Evolutionary conservation across 2,329 filamentous ascomycete species (phyloP).

Genomic region (Aureobasidium musti): DNA sequence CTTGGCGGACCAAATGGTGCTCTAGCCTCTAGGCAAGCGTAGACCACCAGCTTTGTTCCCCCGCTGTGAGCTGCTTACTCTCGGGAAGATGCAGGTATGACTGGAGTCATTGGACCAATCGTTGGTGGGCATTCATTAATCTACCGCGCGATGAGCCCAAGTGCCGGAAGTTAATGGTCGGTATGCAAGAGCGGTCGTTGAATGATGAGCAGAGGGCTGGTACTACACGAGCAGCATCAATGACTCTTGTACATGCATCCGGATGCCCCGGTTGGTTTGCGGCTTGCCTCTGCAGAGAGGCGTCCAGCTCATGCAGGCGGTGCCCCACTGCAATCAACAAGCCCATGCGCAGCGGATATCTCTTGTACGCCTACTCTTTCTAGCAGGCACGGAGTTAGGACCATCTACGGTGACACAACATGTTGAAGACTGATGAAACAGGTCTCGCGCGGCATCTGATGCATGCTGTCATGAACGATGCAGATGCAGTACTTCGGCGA

Average conservation of each 20-base stretch:
- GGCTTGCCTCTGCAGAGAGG: conserved; percentile 7
- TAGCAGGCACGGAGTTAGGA: background rate
- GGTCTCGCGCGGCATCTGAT: conserved; percentile 1
- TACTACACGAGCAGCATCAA: background rate
- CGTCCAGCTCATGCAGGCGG: conserved; percentile 14
- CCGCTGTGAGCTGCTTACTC: conserved; percentile 8
- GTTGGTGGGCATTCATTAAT: background rate
- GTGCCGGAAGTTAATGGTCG: conserved; percentile 3
- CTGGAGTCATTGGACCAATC: background rate
- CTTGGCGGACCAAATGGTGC: background rate
- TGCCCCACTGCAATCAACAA: conserved; percentile 5
- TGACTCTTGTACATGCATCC: background rate
- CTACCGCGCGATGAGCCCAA: background rate
- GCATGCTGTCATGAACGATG: conserved; percentile 3
- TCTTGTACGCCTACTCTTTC: background rate
- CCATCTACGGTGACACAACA: background rate
- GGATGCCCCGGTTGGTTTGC: conserved; percentile 3
- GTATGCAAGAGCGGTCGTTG: conserved; percentile 12
- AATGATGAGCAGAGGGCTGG: background rate
- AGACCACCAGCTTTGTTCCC: background rate
- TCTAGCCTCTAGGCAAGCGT: background rate
- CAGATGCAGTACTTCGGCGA: background rate
- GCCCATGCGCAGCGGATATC: conserved; percentile 14
- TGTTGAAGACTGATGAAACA: conserved; percentile 17
- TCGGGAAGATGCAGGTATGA: background rate